Evolutionary conservation across 768 basidiomycete species (phyloP).

Genomic region (Boletus vinaceobasis): DNA sequence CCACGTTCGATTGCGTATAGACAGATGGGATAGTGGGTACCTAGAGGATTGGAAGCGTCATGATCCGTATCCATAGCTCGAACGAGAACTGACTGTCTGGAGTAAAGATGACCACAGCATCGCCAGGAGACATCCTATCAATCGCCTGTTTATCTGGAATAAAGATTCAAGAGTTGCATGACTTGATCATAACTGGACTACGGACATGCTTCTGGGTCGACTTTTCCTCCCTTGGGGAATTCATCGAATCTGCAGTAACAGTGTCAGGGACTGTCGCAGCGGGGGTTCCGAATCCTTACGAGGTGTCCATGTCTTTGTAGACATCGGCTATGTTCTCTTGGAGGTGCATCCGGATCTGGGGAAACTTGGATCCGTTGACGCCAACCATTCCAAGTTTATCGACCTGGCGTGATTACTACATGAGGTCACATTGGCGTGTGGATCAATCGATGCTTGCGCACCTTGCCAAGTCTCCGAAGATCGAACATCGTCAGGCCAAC

Average conservation of each 20-base stretch:
- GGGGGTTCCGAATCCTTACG: slow-evolving; percentile 43
- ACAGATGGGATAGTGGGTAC: slow-evolving; percentile 82
- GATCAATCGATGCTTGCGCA: slow-evolving; percentile 19
- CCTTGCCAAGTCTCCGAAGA: slow-evolving; percentile 81
- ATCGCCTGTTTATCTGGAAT: slow-evolving; percentile 79
- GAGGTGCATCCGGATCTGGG: slow-evolving; percentile 78
- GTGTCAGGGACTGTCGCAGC: not conserved
- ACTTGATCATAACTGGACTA: slow-evolving; percentile 9
- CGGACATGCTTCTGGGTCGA: slow-evolving; percentile 83
- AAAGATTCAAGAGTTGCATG: not conserved
- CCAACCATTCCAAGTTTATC: slow-evolving; percentile 83
- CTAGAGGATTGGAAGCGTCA: slow-evolving; percentile 33
- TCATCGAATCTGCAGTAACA: slow-evolving; percentile 58
- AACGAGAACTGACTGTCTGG: slow-evolving; percentile 65
- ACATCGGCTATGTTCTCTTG: slow-evolving; percentile 76
- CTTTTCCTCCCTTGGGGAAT: slow-evolving; percentile 66
- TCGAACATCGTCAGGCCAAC: slow-evolving; percentile 90
- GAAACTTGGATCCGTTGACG: slow-evolving; percentile 84
- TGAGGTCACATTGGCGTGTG: slow-evolving; percentile 5
- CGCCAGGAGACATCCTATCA: slow-evolving; percentile 70
- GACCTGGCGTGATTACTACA: slow-evolving; percentile 40
- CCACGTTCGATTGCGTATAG: slow-evolving; percentile 82
- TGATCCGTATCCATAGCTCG: not conserved
- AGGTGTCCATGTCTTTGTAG: slow-evolving; percentile 85
- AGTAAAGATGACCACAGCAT: slow-evolving; percentile 91